Conservation (phyloP, 2,329 filamentous ascomycete genomes). For the Alternaria sp. region DNA sequence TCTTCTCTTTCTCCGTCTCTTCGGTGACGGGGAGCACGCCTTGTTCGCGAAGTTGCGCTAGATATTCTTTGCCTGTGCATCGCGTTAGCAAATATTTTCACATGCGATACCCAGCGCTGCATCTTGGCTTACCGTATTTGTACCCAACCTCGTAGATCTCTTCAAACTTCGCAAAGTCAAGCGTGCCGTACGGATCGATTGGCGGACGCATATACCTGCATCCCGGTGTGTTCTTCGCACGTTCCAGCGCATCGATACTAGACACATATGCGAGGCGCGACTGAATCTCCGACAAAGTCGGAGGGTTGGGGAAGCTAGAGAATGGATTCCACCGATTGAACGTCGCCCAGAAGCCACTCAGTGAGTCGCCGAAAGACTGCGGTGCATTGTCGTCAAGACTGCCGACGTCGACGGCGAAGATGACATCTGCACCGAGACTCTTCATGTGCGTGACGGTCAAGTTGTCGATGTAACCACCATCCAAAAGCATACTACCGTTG, state of each 20-base stretch:
- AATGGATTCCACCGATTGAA: slow-evolving; percentile 98
- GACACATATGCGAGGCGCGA: slow-evolving; percentile 93
- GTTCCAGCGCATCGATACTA: slow-evolving; percentile 90
- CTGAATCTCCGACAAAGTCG: slow-evolving; percentile 95
- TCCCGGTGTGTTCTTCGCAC: slow-evolving; percentile 88
- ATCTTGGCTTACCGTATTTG: slow-evolving; percentile 64
- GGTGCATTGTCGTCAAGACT: slow-evolving; percentile 90
- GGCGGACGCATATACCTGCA: slow-evolving; percentile 97
- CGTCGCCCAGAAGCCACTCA: slow-evolving; percentile 94
- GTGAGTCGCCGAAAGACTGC: slow-evolving; percentile 89
- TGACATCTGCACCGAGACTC: slow-evolving; percentile 86
- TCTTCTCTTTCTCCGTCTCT: slow-evolving; percentile 61
- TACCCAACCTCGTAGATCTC: slow-evolving; percentile 95
- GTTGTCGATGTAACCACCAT: slow-evolving; percentile 97
- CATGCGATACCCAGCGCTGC: neutral
- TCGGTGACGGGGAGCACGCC: slow-evolving; percentile 71
- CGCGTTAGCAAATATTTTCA: slow-evolving; percentile 5
- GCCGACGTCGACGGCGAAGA: slow-evolving; percentile 96
- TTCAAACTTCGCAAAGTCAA: slow-evolving; percentile 97
- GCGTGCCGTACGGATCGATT: slow-evolving; percentile 88
- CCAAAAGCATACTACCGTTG: slow-evolving; percentile 94
- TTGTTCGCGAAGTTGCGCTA: slow-evolving; percentile 78
- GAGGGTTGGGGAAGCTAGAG: slow-evolving; percentile 86
- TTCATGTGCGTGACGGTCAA: slow-evolving; percentile 98
- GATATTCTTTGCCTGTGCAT: slow-evolving; percentile 69